Percentiles rank a stretch among this genome's conserved stretches.
phyloP scores from a whole-genome alignment of 2,329 filamentous ascomycete species.

The Westerdykella aurantiaca region DNA sequence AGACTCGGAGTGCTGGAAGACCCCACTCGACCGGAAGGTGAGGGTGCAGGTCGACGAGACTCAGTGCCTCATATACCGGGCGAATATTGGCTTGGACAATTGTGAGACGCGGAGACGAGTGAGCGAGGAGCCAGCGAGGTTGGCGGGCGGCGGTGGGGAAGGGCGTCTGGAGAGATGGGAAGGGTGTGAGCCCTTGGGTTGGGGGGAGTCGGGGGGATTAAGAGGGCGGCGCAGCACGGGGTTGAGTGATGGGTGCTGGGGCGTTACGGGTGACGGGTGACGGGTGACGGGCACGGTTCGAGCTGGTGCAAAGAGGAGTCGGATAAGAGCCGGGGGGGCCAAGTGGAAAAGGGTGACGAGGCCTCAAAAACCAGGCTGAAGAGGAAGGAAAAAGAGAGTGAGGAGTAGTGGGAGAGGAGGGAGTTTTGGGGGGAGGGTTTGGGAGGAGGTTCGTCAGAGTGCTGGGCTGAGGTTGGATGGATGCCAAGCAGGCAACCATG shows the following conservation, averaged over 20 bases:
- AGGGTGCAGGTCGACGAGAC: conserved; percentile 8
- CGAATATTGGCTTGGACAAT: not conserved
- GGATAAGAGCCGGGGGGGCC: conserved; percentile 17
- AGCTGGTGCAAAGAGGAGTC: not conserved
- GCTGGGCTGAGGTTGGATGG: conserved; percentile 7
- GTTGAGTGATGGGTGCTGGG: conserved; percentile 23
- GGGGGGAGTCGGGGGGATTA: conserved; percentile 14
- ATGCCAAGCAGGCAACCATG: conserved; percentile 19
- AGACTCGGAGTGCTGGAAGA: conserved; percentile 1
- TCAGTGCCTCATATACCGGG: conserved; percentile 25
- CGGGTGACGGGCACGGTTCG: conserved; percentile 11
- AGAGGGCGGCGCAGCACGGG: conserved; percentile 29
- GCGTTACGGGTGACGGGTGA: conserved; percentile 19
- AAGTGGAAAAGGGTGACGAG: conserved; percentile 16
- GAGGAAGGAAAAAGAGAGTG: conserved; percentile 5
- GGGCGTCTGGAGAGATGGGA: conserved; percentile 20
- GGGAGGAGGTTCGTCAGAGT: conserved; percentile 14
- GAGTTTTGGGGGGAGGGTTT: conserved; percentile 15
- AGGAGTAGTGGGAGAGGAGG: conserved; percentile 12
- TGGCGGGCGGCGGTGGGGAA: conserved; percentile 10
- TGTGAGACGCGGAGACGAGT: not conserved
- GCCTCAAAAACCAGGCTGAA: conserved; percentile 23
- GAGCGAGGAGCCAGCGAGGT: not conserved
- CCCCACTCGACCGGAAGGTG: conserved; percentile 1
- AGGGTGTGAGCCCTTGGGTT: conserved; percentile 13